Conservation (phyloP, 73 alveolate genomes). For the Uronychia binucleata region DNA sequence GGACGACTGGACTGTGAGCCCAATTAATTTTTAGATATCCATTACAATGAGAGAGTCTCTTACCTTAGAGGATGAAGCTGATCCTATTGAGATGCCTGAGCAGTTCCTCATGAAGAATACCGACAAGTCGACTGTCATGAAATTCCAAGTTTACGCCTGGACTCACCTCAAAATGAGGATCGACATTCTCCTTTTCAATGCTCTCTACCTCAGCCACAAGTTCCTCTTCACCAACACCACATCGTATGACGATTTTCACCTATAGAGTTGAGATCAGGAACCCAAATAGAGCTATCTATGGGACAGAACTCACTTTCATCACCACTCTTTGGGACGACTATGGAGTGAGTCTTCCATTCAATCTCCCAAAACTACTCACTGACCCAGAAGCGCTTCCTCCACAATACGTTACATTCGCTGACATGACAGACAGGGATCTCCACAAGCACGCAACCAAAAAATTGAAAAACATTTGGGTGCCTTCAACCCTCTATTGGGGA, state of each 20-base stretch:
- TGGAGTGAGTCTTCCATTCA: constrained; percentile 74
- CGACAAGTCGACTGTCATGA: constrained; percentile 60
- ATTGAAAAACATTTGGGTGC: constrained; percentile 54
- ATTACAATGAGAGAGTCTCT: constrained; percentile 50
- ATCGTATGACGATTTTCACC: background rate
- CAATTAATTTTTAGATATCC: constrained; percentile 32
- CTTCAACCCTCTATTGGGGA: constrained; percentile 65
- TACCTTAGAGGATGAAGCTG: constrained; percentile 45
- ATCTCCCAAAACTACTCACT: constrained; percentile 63
- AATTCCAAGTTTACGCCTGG: constrained; percentile 72
- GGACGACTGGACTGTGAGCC: constrained; percentile 60
- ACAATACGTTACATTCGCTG: constrained; percentile 43
- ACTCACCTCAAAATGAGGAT: constrained; percentile 58
- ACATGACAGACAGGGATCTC: constrained; percentile 6
- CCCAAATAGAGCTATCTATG: constrained; percentile 79
- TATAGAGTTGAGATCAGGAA: constrained; percentile 60
- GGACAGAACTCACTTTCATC: constrained; percentile 53
- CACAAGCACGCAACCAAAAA: constrained; percentile 14
- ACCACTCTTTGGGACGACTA: constrained; percentile 41
- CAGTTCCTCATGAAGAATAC: constrained; percentile 55
- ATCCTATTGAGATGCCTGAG: constrained; percentile 83
- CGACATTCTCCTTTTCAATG: constrained; percentile 76
- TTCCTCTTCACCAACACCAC: constrained; percentile 71
- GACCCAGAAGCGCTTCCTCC: constrained; percentile 33
- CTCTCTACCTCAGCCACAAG: constrained; percentile 66